These are phyloP conservation scores for Boletus semigastroideus DNA, from an alignment of 1,284 basidiomycete genomes.

Conservation along the genomic window DNA sequence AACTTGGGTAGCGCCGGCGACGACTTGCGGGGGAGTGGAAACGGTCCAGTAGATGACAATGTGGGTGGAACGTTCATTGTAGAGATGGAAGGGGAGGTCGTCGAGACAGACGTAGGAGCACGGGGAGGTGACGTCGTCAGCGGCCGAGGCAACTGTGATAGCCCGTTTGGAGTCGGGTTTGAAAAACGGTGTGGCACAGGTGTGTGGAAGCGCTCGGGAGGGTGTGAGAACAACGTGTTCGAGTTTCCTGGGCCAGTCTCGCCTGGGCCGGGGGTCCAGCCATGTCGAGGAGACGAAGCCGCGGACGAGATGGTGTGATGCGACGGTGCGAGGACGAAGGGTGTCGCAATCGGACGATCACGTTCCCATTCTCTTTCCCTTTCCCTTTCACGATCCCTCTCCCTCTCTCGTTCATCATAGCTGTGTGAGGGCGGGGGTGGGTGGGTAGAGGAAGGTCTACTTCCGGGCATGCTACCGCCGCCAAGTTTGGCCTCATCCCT, in stretches of 20 bases:
- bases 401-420: conserved; percentile 28
- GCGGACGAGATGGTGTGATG: conserved; percentile 27
- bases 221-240: conserved; percentile 11
- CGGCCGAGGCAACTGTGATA: conserved; percentile 25
- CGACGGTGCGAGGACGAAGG: conserved; percentile 35
- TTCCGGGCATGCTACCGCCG: conserved; percentile 30
- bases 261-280: conserved; percentile 27
- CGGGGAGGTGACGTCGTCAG: conserved; percentile 32
- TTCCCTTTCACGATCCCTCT: conserved; percentile 26
- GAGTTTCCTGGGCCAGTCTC: conserved; percentile 17
- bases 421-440: conserved; percentile 22
- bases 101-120: conserved; percentile 12
- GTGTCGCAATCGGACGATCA: conserved; percentile 33
- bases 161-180: conserved; percentile 21
- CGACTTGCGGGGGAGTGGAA: conserved; percentile 25
- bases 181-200: conserved; percentile 31
- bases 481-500: conserved; percentile 26
- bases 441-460: conserved; percentile 32
- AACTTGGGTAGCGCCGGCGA: conserved; percentile 30
- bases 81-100: conserved; percentile 17
- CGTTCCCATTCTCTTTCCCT: conserved; percentile 26
- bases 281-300: conserved; percentile 30
- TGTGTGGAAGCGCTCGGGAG: conserved; percentile 30
- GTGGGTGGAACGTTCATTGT: conserved; percentile 16
- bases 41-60: conserved; percentile 22